Evolutionary conservation across 1,284 basidiomycete genomes (phyloP).

Genomic region (Rhodotorula sp.): DNA sequence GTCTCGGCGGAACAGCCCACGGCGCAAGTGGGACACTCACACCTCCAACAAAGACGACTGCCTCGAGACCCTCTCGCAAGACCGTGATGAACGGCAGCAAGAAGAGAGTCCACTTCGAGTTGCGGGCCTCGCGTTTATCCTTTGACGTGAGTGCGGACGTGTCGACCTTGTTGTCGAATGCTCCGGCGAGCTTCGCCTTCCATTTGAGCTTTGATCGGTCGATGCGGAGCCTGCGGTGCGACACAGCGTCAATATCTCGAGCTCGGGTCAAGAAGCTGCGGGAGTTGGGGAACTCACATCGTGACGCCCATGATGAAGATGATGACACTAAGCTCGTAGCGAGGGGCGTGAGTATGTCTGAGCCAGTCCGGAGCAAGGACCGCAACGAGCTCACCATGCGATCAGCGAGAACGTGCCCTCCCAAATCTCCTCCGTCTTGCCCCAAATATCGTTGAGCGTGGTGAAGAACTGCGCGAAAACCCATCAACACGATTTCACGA

Average conservation of each 20-base stretch:
- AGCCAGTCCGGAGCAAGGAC: not conserved
- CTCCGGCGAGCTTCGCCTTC: constrained; percentile 77
- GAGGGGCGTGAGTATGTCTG: not conserved
- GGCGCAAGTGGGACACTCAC: constrained; percentile 49
- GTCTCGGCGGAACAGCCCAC: too few species aligned
- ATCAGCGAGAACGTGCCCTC: constrained; percentile 71
- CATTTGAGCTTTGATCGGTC: constrained; percentile 75
- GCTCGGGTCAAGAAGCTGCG: constrained; percentile 62
- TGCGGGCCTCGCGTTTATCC: constrained; percentile 38
- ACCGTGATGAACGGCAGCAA: constrained; percentile 84
- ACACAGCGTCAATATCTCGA: not conserved
- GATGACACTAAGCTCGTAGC: constrained; percentile 55
- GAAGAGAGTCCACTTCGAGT: constrained; percentile 74
- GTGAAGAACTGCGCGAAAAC: constrained; percentile 53
- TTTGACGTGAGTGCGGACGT: constrained; percentile 13
- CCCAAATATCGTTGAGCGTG: constrained; percentile 57
- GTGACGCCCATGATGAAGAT: constrained; percentile 70
- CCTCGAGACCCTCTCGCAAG: constrained; percentile 87
- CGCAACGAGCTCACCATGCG: constrained; percentile 53
- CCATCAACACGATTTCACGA: not conserved
- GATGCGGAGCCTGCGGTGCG: constrained; percentile 51
- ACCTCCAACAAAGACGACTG: constrained; percentile 87
- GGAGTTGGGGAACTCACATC: constrained; percentile 52
- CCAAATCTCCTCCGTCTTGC: constrained; percentile 58
- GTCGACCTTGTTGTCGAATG: constrained; percentile 62